Conservation (phyloP, 371 early-diverging fungal species). For the Mucor piriformis region DNA sequence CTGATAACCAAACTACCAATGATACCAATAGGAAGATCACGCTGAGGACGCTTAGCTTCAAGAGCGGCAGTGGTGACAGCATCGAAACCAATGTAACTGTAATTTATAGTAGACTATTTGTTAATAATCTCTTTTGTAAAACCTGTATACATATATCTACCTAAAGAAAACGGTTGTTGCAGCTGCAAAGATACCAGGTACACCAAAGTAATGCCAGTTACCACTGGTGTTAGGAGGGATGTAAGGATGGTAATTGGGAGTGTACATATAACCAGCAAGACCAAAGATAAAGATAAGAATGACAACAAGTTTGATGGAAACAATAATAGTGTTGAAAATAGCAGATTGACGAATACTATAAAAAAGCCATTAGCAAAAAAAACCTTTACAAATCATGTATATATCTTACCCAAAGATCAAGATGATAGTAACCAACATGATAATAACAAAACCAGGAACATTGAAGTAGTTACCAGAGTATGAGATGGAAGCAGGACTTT, state of each 20-base stretch:
- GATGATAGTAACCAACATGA: conserved; percentile 59
- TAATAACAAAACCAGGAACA: conserved; percentile 73
- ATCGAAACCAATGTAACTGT: conserved; percentile 91
- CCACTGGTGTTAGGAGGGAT: conserved; percentile 64
- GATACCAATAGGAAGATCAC: conserved; percentile 89
- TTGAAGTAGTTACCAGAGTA: conserved; percentile 67
- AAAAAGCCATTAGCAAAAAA: background rate
- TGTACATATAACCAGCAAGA: conserved; percentile 63
- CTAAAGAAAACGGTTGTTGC: conserved; percentile 83
- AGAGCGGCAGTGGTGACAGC: conserved; percentile 87
- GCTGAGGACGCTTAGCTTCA: conserved; percentile 81
- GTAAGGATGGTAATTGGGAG: conserved; percentile 77
- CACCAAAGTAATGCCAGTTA: conserved; percentile 66
- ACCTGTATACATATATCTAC: background rate
- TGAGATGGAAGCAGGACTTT: conserved; percentile 39
- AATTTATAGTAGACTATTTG: background rate
- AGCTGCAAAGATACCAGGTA: conserved; percentile 73
- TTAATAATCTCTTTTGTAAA: background rate
- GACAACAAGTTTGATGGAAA: conserved; percentile 73
- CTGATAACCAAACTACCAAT: conserved; percentile 75
- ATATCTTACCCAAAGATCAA: conserved; percentile 62
- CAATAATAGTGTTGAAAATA: conserved; percentile 70
- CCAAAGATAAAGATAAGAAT: conserved; percentile 83
- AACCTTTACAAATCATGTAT: background rate
- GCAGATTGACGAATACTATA: conserved; percentile 69